A percentile compares a stretch with the other conserved stretches of the same genome.
These are phyloP conservation scores for Evansstolkia leycettana DNA, from an alignment of 495 filamentous ascomycete species.

Conservation along the genomic window DNA sequence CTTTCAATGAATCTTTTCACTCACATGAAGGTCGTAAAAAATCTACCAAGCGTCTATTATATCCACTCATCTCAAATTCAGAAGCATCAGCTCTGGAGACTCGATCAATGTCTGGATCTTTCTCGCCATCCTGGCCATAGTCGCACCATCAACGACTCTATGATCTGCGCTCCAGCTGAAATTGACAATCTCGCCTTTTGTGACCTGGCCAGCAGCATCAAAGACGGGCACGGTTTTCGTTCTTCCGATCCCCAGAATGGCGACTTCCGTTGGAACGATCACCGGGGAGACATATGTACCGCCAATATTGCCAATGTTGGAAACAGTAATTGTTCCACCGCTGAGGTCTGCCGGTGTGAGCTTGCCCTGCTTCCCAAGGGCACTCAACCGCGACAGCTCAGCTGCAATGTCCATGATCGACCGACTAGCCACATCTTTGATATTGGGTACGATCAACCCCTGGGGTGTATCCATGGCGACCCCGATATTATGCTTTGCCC, in stretches of 20 bases:
- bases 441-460: constrained; percentile 88
- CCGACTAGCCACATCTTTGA: constrained; percentile 66
- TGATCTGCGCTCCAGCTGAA: constrained; percentile 98
- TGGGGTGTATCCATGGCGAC: constrained; percentile 88
- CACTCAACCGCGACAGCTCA: constrained; percentile 63
- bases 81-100: constrained; percentile 72
- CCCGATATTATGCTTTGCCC: constrained; percentile 85
- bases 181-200: constrained; percentile 74
- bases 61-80: constrained; percentile 27
- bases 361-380: constrained; percentile 58
- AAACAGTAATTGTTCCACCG: constrained; percentile 88
- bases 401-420: constrained; percentile 65
- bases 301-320: constrained; percentile 94
- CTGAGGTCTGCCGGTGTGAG: constrained; percentile 63
- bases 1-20: too few relatives aligned
- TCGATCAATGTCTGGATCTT: constrained; percentile 66
- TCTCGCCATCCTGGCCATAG: constrained; percentile 80
- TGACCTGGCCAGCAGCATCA: constrained; percentile 76
- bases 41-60: neutral
- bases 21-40: too few relatives aligned
- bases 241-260: constrained; percentile 82
- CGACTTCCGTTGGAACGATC: constrained; percentile 79
- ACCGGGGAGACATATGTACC: constrained; percentile 86
- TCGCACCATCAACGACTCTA: constrained; percentile 86
- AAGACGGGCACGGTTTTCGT: constrained; percentile 57